Conservation (phyloP, 2,329 filamentous ascomycete genomes). For the Exserohilum turcica region DNA sequence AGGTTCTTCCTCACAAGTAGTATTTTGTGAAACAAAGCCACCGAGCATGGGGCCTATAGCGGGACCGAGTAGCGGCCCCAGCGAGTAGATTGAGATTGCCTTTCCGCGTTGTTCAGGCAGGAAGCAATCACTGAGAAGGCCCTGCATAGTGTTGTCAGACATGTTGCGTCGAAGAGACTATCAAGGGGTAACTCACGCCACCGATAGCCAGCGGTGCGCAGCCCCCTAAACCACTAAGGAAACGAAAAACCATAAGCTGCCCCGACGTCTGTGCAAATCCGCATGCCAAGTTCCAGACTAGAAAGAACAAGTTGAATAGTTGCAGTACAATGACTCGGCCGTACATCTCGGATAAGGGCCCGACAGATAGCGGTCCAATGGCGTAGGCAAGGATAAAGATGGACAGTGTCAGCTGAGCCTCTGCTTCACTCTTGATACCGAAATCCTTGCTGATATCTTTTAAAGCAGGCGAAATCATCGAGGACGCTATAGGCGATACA, state of each 20-base stretch:
- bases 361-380: slow-evolving; percentile 47
- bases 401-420: slow-evolving; percentile 44
- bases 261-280: slow-evolving; percentile 45
- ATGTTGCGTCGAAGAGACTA: not conserved
- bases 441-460: slow-evolving; percentile 40
- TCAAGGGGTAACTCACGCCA: slow-evolving; percentile 29
- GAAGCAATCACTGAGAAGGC: slow-evolving; percentile 61
- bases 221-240: slow-evolving; percentile 46
- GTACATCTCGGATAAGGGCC: slow-evolving; percentile 47
- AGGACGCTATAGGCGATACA: slow-evolving; percentile 48
- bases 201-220: slow-evolving; percentile 48
- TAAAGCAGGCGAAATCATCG: slow-evolving; percentile 48
- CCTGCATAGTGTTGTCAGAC: slow-evolving; percentile 25
- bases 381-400: slow-evolving; percentile 50
- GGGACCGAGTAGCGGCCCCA: slow-evolving; percentile 68
- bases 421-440: slow-evolving; percentile 39
- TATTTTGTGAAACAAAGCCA: slow-evolving; percentile 67
- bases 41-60: slow-evolving; percentile 69
- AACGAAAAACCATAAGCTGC: slow-evolving; percentile 46
- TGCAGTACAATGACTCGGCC: slow-evolving; percentile 48
- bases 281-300: slow-evolving; percentile 49
- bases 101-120: slow-evolving; percentile 65
- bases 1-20: slow-evolving; percentile 55
- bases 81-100: slow-evolving; percentile 66
- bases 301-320: slow-evolving; percentile 46